Percentiles rank a stretch among this genome's conserved stretches.
Conservation (phyloP, 805 yeast genomes). For the Yamadazyma laniorum region DNA sequence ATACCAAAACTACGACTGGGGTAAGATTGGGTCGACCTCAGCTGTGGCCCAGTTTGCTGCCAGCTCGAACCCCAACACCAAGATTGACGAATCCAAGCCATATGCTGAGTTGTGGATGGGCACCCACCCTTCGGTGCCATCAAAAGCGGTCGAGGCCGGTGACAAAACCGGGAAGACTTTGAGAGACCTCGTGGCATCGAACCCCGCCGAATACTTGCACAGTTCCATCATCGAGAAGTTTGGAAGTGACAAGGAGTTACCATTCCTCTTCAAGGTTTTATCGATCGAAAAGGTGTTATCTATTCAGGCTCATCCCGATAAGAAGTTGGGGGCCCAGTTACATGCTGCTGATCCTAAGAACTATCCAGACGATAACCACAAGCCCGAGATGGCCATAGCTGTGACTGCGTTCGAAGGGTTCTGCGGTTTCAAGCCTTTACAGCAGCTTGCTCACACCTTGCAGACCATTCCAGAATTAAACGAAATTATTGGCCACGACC, state of each 20-base stretch:
- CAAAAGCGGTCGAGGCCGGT: constrained; percentile 47
- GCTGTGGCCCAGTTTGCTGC: constrained; percentile 89
- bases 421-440: constrained; percentile 94
- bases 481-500: constrained; percentile 64
- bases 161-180: constrained; percentile 51
- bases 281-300: constrained; percentile 90
- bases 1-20: constrained; percentile 83
- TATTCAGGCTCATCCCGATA: constrained; percentile 98
- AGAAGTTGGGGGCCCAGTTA: constrained; percentile 70
- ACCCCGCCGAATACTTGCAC: constrained; percentile 64
- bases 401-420: constrained; percentile 95
- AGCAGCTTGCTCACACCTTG: constrained; percentile 68
- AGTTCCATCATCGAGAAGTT: constrained; percentile 58
- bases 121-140: constrained; percentile 90
- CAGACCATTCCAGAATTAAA: constrained; percentile 73
- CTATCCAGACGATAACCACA: constrained; percentile 97
- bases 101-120: constrained; percentile 99
- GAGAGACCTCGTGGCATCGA: constrained; percentile 59
- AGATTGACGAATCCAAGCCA: constrained; percentile 72
- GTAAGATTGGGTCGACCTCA: constrained; percentile 77
- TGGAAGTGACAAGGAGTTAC: constrained; percentile 69
- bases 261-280: constrained; percentile 90
- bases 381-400: constrained; percentile 99
- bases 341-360: constrained; percentile 84
- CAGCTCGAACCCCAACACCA: constrained; percentile 58